phyloP scores from a whole-genome alignment of 1,284 basidiomycete genomes.

The Sporisorium scitamineum region DNA sequence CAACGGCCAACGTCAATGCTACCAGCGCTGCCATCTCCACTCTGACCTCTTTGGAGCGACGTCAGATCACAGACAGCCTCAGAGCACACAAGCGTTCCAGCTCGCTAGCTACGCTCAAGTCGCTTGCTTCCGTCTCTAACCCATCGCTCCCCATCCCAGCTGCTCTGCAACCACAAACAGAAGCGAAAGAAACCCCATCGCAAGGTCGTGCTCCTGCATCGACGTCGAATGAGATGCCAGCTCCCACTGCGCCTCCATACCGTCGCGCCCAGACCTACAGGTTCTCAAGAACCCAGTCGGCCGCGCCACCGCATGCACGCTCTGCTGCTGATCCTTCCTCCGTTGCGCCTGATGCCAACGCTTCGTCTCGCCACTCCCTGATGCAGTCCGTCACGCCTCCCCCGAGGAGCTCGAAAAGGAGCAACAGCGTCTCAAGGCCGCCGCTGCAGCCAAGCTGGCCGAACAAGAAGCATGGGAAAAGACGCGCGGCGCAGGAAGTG shows the following conservation, averaged over 20 bases:
- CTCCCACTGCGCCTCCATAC: conserved; percentile 36
- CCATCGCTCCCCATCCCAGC: conserved; percentile 8
- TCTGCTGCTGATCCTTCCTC: conserved; percentile 5
- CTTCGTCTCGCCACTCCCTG: conserved; percentile 5
- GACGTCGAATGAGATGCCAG: conserved; percentile 29
- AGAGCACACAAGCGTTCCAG: conserved; percentile 34
- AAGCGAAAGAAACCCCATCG: conserved; percentile 1
- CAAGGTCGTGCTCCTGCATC: conserved; percentile 11
- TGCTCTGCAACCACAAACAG: background rate
- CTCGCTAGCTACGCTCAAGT: conserved; percentile 38
- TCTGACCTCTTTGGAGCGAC: conserved; percentile 28
- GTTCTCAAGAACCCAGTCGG: conserved; percentile 33
- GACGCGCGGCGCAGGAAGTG: conserved; percentile 63
- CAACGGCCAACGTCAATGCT: conserved; percentile 42
- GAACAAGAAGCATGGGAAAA: conserved; percentile 63
- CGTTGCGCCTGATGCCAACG: background rate
- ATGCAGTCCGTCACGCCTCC: conserved; percentile 6
- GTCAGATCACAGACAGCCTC: conserved; percentile 34
- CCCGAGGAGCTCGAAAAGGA: conserved; percentile 43
- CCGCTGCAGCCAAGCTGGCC: conserved; percentile 55
- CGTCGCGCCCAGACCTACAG: conserved; percentile 31
- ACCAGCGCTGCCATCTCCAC: conserved; percentile 34
- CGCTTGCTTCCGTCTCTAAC: conserved; percentile 23
- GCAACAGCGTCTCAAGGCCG: conserved; percentile 38
- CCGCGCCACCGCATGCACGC: conserved; percentile 28